Evolutionary conservation across 495 filamentous ascomycete species (phyloP), one percentile per base, ranked within the genome.

Genomic region (Hypoxylon lenormandii): DNA sequence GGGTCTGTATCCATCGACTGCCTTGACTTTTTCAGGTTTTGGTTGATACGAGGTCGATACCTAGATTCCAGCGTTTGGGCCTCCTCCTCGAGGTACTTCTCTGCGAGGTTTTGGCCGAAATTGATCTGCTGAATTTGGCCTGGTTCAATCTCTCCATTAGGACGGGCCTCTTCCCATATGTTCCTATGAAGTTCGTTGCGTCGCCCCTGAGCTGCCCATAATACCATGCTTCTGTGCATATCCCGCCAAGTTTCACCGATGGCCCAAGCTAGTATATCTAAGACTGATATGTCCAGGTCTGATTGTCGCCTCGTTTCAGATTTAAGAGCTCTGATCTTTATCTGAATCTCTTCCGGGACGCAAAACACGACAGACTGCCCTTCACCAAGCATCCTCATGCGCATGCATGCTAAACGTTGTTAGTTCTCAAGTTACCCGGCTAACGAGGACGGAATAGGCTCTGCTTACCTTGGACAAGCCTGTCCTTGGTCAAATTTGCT

Each of bases 401-500:
- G 70, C 86, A 89, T 91, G 55, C 88, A 91, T 4, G 88, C 88
- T 90, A 16, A 51, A 28, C 43, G 12, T 30, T 6, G 50, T 74
- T 15, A 72, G 57, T 28, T 26, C 26, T 16, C 18, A 19, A 36
- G 57, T 21, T 19, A 22, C 21, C 21, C 26, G 30, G 40, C 37
- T 1, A 55, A 15, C 2, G 30, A 13, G 30, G 3, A 10, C 11
- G 21, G 12, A 15, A 5, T 23, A n/a, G n/a, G 12, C 16, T 22
- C 21, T 6, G 70, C 79, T 70, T 81, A 91, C 90, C 90, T 86
- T 95, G 92, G 0, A 92, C 89, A 1, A 91, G 74, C 40, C 84
- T 82, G 50, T 94, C 90, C 72, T 94, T 93, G 0, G 89, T 89
- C 4, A 91, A 74, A n/a, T 81, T 78, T 0, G 87, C 81, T 0